Base-by-base conservation (phyloP, 257 asterid species). In the Thymus quinquecostatus region DNA sequence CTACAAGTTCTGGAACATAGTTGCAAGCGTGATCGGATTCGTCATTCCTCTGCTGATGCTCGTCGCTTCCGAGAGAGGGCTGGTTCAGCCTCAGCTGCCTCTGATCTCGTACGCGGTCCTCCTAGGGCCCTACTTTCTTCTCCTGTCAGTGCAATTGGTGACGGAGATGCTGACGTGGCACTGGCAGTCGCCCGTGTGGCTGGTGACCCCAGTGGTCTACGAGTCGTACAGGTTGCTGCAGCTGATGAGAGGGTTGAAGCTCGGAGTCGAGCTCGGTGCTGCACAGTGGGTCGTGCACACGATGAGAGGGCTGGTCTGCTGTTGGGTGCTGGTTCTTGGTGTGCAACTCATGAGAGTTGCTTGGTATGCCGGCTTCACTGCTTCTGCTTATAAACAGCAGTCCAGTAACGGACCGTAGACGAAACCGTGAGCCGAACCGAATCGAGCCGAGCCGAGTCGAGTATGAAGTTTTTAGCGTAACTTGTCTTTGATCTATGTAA, bases 341-440 rank as follows among this genome's bases (percentile, higher is more conserved):
- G 82, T 94, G 83, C 99, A 94, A 87, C 91, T 94, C 67, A 94
- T 94, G 99, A 81, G 97, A 71, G 96, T 89, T 27, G 99, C 97
- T 66, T 94, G 98, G 99, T 94, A 81, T 68, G 95, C 97, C 3
- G 99, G 98, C 54, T 86, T 91, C 69, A 82, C 95, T 12, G 84
- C 92, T 72, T 78, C 76, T 2, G 80, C 81, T 68, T 74, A 60
- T 70, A 80, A 61, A 53, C 80, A 77, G 48, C 71, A 75, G 69
- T 50, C 83, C 0, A 73, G 74, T 48, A 70, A 6, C 58, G 79
- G 48, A 51, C 21, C 54, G 1, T 49, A 29, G 43, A 13, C 62
- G 30, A 56, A 41, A 41, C 45, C 45, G 38, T 69, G 50, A 71
- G 3, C 40, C 38, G 27, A 47, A 59, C 6, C 43, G 51, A 58